phyloP scores from a whole-genome alignment of 371 early-diverging fungal genomes.

The Enterocytospora artemiae region DNA sequence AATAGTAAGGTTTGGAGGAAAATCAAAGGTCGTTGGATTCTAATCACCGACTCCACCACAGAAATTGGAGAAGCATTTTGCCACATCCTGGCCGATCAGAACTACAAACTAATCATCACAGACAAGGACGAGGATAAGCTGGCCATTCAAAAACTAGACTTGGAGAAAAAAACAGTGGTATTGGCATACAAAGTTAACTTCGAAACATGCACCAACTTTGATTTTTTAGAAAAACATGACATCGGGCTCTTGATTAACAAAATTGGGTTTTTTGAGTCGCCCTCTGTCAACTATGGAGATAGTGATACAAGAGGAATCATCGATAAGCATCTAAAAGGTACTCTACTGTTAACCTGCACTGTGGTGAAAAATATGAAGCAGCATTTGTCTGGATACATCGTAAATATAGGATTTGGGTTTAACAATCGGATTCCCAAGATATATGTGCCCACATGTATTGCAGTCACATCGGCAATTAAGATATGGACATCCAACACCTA shows the following conservation, averaged over 20 bases:
- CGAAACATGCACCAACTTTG: neutral
- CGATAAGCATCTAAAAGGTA: neutral
- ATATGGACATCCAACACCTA: neutral
- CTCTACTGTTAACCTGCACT: neutral
- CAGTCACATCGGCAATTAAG: neutral
- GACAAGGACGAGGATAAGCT: neutral
- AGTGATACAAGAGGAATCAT: neutral
- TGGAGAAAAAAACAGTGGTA: neutral
- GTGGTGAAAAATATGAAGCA: neutral
- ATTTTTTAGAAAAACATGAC: neutral
- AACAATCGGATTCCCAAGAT: neutral
- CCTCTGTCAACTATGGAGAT: neutral
- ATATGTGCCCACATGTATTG: neutral
- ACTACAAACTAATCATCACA: neutral
- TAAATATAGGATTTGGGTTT: neutral
- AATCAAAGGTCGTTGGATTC: neutral
- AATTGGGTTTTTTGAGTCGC: neutral
- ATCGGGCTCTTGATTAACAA: slow-evolving; percentile 1
- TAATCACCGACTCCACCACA: neutral
- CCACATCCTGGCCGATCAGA: neutral
- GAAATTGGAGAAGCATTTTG: neutral
- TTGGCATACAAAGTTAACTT: neutral
- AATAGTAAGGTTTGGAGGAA: neutral
- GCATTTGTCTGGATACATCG: neutral
- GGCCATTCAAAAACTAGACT: neutral